Evolutionary conservation across 768 basidiomycete species (phyloP).

Genomic region (Boletus barrowsii): DNA sequence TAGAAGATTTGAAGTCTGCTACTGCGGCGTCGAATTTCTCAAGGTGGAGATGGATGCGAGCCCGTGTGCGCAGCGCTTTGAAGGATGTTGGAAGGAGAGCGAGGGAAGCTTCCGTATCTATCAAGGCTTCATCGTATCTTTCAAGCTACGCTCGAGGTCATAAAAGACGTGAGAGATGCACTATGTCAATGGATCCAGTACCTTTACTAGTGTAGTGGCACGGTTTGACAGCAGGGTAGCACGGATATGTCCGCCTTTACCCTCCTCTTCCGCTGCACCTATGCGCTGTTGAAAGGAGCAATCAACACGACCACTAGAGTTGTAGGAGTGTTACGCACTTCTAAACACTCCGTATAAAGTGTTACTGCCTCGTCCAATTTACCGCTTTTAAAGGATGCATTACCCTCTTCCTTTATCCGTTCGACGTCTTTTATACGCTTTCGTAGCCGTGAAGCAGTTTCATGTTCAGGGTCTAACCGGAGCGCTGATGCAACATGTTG

Average conservation of each 20-base stretch:
- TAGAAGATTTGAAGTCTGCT: slow-evolving; percentile 75
- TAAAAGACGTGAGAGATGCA: neutral
- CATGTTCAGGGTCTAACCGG: slow-evolving; percentile 74
- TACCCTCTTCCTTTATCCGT: slow-evolving; percentile 81
- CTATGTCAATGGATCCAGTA: slow-evolving; percentile 21
- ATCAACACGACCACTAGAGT: neutral
- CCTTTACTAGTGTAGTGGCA: slow-evolving; percentile 79
- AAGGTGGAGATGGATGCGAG: slow-evolving; percentile 70
- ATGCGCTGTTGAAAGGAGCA: slow-evolving; percentile 46
- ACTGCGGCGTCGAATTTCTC: slow-evolving; percentile 73
- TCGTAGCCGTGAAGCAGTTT: slow-evolving; percentile 64
- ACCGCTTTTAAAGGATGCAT: slow-evolving; percentile 65
- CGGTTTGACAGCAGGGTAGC: slow-evolving; percentile 81
- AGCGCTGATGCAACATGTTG: slow-evolving; percentile 72
- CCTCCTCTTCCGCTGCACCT: slow-evolving; percentile 66
- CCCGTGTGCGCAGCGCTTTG: slow-evolving; percentile 86
- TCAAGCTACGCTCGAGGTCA: slow-evolving; percentile 46
- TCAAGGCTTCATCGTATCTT: slow-evolving; percentile 63
- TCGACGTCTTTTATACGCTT: slow-evolving; percentile 84
- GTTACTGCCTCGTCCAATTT: slow-evolving; percentile 59
- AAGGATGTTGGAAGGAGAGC: slow-evolving; percentile 60
- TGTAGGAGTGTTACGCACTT: slow-evolving; percentile 38
- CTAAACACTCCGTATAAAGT: slow-evolving; percentile 70
- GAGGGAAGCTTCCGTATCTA: slow-evolving; percentile 69
- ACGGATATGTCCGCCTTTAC: slow-evolving; percentile 75